A percentile compares a stretch with the other conserved stretches of the same genome.
phyloP scores from a whole-genome alignment of 2,329 filamentous ascomycete species.

The Scedosporium boydii region DNA sequence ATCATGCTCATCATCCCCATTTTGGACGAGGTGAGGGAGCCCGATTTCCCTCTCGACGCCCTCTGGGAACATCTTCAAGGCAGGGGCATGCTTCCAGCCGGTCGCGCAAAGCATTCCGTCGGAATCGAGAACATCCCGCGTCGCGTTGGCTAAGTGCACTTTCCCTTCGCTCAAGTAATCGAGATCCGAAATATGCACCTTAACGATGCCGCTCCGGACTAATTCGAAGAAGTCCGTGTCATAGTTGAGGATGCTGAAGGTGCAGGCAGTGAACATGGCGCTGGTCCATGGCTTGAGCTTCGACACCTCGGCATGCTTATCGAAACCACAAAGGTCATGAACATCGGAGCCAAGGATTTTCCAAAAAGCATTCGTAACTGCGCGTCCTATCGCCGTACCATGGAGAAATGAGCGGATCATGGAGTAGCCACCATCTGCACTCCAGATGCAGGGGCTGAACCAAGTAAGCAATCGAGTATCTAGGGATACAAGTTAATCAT shows the following conservation, averaged over 20 bases:
- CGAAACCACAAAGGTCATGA: conserved; percentile 40
- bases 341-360: conserved; percentile 45
- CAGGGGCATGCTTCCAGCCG: conserved; percentile 46
- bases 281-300: conserved; percentile 45
- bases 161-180: conserved; percentile 29
- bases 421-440: conserved; percentile 49
- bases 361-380: conserved; percentile 49
- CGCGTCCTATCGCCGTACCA: conserved; percentile 44
- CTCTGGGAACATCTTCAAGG: conserved; percentile 41
- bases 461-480: conserved; percentile 59
- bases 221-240: conserved; percentile 47
- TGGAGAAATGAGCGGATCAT: conserved; percentile 46
- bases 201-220: conserved; percentile 40
- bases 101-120: conserved; percentile 48
- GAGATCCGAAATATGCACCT: conserved; percentile 44
- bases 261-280: conserved; percentile 42
- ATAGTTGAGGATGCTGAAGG: conserved; percentile 52
- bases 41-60: conserved; percentile 37
- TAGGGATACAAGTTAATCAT: conserved; percentile 10
- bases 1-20: conserved; percentile 14
- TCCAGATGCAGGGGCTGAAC: conserved; percentile 69
- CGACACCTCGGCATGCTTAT: conserved; percentile 39
- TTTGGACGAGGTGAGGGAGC: conserved; percentile 29
- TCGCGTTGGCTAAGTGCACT: conserved; percentile 37
- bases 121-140: conserved; percentile 31